Conservation (phyloP, 371 early-diverging fungal species). For the Smittium mucronatum region DNA sequence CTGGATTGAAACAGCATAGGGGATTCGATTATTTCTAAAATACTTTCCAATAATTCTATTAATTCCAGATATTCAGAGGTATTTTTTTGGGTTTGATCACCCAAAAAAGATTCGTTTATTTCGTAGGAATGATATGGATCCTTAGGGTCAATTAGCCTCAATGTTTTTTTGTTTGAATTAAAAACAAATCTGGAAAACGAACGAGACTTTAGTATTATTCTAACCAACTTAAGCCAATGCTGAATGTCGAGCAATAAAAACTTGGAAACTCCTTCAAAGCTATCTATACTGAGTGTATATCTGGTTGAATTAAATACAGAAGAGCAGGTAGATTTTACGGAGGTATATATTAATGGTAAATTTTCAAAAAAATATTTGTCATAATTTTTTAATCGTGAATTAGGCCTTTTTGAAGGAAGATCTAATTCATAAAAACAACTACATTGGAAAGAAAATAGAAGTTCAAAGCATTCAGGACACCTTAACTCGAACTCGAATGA, state of each 20-base stretch:
- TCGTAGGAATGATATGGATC: not conserved
- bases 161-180: not conserved
- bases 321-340: not conserved
- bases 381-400: not conserved
- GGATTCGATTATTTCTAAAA: not conserved
- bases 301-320: not conserved
- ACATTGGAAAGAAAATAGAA: not conserved
- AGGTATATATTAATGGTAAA: not conserved
- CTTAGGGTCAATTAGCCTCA: not conserved
- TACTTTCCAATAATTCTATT: not conserved
- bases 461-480: not conserved
- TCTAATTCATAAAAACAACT: not conserved
- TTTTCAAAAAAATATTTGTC: not conserved
- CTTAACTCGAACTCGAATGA: not conserved
- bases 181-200: not conserved
- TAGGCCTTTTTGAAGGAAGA: not conserved
- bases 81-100: too few relatives aligned
- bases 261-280: not conserved
- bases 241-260: not conserved
- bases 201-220: not conserved
- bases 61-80: too few relatives aligned
- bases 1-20: not conserved
- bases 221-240: not conserved
- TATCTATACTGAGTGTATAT: not conserved
- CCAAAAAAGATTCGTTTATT: not conserved